These are phyloP conservation scores for Zygosaccharomyces pseudobailii DNA, from an alignment of 1,139 yeast genomes.

Conservation along the genomic window DNA sequence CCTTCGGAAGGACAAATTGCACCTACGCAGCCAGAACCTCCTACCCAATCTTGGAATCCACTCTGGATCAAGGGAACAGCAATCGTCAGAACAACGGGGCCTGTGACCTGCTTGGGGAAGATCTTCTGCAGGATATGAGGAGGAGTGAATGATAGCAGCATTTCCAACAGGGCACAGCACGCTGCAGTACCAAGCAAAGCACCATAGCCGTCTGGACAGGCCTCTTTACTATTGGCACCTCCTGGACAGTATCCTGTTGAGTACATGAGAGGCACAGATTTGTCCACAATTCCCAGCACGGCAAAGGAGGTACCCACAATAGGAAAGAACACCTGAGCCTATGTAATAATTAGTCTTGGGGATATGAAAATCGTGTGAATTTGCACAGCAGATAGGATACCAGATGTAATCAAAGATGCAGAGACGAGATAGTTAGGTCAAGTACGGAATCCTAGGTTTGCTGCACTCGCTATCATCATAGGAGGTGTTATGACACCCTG, in stretches of 20 bases:
- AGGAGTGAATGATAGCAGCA: conserved; percentile 69
- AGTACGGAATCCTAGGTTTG: conserved; percentile 48
- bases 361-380: conserved; percentile 75
- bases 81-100: conserved; percentile 82
- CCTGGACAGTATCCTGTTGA: conserved; percentile 63
- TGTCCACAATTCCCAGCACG: conserved; percentile 71
- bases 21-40: conserved; percentile 71
- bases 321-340: conserved; percentile 84
- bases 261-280: conserved; percentile 79
- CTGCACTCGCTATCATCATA: conserved; percentile 56
- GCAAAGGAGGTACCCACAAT: conserved; percentile 91
- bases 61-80: conserved; percentile 63
- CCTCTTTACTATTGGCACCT: conserved; percentile 56
- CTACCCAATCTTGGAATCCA: conserved; percentile 82
- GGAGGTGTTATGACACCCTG: conserved; percentile 93
- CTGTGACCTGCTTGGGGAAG: conserved; percentile 88
- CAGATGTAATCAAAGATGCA: conserved; percentile 70
- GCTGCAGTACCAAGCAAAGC: conserved; percentile 76
- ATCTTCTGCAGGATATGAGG: conserved; percentile 61
- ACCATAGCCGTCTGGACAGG: conserved; percentile 91
- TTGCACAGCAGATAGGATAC: conserved; percentile 67
- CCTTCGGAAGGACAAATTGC: conserved; percentile 42
- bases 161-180: conserved; percentile 69
- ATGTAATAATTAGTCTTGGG: conserved; percentile 66
- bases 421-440: conserved; percentile 71